phyloP scores from a whole-genome alignment of 225 moss, liverwort and hornwort genomes.

The Thuidium tamariscinum region DNA sequence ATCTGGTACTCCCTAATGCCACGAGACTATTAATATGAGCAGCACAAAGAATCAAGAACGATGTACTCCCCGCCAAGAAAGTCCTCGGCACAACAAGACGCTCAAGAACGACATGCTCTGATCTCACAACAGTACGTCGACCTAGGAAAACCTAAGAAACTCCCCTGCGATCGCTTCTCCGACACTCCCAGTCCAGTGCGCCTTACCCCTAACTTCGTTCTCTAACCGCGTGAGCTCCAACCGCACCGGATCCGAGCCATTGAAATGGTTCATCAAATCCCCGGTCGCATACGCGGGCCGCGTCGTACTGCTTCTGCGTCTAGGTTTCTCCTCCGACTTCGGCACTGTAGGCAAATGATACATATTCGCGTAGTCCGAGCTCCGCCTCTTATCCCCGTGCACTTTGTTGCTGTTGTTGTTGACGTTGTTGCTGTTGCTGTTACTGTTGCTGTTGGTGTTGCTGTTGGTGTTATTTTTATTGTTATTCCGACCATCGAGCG shows the following conservation, averaged over 20 bases:
- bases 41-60: not conserved
- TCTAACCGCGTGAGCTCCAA: slow-evolving; percentile 97
- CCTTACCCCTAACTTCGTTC: slow-evolving; percentile 94
- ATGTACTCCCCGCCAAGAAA: not conserved
- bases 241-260: slow-evolving; percentile 99
- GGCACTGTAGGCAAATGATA: slow-evolving; percentile 44
- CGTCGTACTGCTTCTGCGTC: slow-evolving; percentile 52
- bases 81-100: not conserved
- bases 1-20: not conserved
- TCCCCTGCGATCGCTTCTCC: not conserved
- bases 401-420: not conserved
- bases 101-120: not conserved
- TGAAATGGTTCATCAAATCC: slow-evolving; percentile 84
- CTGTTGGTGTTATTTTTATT: not conserved
- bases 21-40: not conserved
- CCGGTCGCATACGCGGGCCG: slow-evolving; percentile 62
- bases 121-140: not conserved
- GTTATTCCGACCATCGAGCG: slow-evolving; percentile 45
- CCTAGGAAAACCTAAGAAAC: not conserved
- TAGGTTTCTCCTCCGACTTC: slow-evolving; percentile 60
- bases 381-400: slow-evolving; percentile 53
- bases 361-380: slow-evolving; percentile 39
- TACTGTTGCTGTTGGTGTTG: not conserved
- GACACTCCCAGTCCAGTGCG: not conserved
- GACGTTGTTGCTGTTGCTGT: not conserved